phyloP scores from a whole-genome alignment of 768 basidiomycete species.

The Collybia sp. region DNA sequence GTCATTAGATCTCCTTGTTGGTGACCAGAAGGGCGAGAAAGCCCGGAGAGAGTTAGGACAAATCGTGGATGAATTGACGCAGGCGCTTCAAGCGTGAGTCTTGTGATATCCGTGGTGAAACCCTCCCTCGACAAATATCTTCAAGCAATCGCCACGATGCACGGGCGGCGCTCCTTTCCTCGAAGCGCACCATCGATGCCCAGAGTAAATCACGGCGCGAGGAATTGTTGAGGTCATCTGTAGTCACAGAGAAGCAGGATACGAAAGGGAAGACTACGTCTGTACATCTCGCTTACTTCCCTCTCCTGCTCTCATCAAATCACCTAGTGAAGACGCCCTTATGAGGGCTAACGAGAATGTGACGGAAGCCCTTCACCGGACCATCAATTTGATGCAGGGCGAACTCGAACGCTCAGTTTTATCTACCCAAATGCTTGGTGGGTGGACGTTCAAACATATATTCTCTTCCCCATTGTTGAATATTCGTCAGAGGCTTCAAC shows the following conservation, averaged over 20 bases:
- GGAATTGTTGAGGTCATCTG: conserved; percentile 59
- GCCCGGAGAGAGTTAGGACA: conserved; percentile 41
- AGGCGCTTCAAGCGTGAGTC: conserved; percentile 44
- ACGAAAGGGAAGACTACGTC: conserved; percentile 60
- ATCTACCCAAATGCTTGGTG: conserved; percentile 81
- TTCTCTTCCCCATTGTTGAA: not conserved
- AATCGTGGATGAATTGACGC: conserved; percentile 45
- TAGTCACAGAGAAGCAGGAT: conserved; percentile 40
- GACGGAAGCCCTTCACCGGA: conserved; percentile 82
- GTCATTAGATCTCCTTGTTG: conserved; percentile 66
- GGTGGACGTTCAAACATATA: conserved; percentile 7
- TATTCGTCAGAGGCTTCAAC: conserved; percentile 66
- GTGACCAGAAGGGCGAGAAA: conserved; percentile 62
- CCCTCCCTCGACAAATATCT: not conserved
- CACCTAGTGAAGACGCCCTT: conserved; percentile 68
- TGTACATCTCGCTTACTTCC: conserved; percentile 24
- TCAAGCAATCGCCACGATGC: conserved; percentile 57
- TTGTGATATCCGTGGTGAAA: not conserved
- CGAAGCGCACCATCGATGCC: conserved; percentile 70
- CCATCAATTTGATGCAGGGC: conserved; percentile 81
- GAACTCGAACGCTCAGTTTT: conserved; percentile 90
- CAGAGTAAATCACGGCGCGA: conserved; percentile 55
- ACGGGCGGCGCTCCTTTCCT: conserved; percentile 64
- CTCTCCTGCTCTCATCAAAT: not conserved
- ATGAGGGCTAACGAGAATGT: conserved; percentile 90